Evolutionary conservation across 805 yeast species (phyloP).

Genomic region (Pichia insulana): DNA sequence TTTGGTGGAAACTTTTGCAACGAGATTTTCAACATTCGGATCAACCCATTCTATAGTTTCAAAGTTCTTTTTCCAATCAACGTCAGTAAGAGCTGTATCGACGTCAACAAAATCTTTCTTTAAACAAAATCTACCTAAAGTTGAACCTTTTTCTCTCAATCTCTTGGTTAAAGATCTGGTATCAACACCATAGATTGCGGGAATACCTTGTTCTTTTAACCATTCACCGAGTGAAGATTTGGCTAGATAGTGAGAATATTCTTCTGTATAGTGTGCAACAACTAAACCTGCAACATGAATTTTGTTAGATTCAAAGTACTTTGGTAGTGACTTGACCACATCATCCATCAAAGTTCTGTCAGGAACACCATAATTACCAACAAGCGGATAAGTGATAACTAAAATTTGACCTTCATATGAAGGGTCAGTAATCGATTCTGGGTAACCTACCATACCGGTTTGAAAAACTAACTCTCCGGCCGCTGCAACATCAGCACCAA

Average conservation of each 20-base stretch:
- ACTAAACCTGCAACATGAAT: constrained; percentile 96
- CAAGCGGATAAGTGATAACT: constrained; percentile 92
- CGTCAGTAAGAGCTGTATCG: constrained; percentile 10
- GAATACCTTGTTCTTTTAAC: constrained; percentile 86
- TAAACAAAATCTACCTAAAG: constrained; percentile 78
- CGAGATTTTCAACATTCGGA: constrained; percentile 87
- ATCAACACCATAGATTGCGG: constrained; percentile 97
- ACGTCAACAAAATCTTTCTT: constrained; percentile 31
- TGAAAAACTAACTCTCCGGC: constrained; percentile 99
- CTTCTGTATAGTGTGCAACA: constrained; percentile 94
- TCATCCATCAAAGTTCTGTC: constrained; percentile 73
- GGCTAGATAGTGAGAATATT: constrained; percentile 91
- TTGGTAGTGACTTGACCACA: constrained; percentile 66
- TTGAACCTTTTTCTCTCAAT: constrained; percentile 87
- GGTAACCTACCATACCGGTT: constrained; percentile 99
- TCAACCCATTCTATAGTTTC: constrained; percentile 83
- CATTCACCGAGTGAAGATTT: constrained; percentile 86
- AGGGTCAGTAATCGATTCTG: constrained; percentile 96
- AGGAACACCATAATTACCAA: constrained; percentile 99
- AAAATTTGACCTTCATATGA: constrained; percentile 96
- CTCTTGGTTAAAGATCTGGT: constrained; percentile 91
- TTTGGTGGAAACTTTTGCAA: constrained; percentile 77
- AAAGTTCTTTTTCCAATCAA: constrained; percentile 51
- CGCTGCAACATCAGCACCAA: constrained; percentile 81
- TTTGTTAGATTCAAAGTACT: constrained; percentile 83